Percentiles rank a stretch among this genome's conserved stretches.
Conservation (phyloP, 768 basidiomycete species). For the Scleroderma bovista region DNA sequence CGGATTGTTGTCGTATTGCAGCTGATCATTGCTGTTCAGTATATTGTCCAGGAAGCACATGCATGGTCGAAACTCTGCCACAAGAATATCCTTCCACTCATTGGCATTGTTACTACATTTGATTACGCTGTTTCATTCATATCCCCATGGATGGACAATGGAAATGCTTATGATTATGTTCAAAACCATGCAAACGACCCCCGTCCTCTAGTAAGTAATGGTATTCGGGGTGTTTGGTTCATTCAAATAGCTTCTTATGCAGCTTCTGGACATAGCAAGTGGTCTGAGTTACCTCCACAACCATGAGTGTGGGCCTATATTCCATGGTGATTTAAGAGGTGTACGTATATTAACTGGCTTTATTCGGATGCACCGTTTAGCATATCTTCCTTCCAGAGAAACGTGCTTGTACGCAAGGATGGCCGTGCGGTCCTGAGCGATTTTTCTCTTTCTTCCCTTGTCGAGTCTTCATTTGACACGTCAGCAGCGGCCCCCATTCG, state of each 20-base stretch:
- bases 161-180: background rate
- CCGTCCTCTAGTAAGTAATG: background rate
- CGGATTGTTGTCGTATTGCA: background rate
- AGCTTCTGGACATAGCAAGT: slow-evolving; percentile 15
- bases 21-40: background rate
- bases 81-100: background rate
- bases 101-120: background rate
- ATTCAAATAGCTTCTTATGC: background rate
- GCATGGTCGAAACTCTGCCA: background rate
- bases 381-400: background rate
- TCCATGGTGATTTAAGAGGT: slow-evolving; percentile 26
- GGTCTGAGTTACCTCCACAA: slow-evolving; percentile 26
- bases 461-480: background rate
- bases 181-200: background rate
- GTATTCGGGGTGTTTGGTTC: background rate
- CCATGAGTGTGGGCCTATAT: slow-evolving; percentile 19
- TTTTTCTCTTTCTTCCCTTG: background rate
- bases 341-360: background rate
- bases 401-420: background rate
- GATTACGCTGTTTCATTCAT: background rate
- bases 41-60: background rate
- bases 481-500: background rate
- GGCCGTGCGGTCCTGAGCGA: background rate
- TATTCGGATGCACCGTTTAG: background rate
- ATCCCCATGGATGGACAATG: background rate